A percentile compares a stretch with the other conserved stretches of the same genome.
phyloP scores from a whole-genome alignment of 169 alveolate genomes.

The Hammondia hammondi region DNA sequence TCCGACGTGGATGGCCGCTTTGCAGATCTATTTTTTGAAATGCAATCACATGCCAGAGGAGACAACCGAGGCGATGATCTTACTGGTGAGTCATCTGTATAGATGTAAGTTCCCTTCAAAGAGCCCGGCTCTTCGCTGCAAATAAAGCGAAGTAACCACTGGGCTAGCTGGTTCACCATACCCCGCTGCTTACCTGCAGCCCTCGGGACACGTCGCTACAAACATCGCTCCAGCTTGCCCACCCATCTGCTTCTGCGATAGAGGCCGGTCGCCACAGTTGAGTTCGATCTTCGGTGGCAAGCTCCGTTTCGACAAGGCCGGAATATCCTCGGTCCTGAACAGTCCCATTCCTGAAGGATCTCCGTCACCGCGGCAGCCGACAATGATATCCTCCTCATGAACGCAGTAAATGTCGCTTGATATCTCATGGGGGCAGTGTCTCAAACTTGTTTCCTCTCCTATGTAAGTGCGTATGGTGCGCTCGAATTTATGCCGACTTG shows the following conservation, averaged over 20 bases:
- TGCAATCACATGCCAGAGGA: constrained; percentile 32
- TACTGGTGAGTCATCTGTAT: constrained; percentile 87
- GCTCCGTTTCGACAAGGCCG: constrained; percentile 3
- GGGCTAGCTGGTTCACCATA: background rate
- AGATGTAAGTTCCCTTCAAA: constrained; percentile 86
- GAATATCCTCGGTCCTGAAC: constrained; percentile 50
- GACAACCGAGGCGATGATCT: constrained; percentile 34
- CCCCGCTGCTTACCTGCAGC: constrained; percentile 49
- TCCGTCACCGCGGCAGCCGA: constrained; percentile 79
- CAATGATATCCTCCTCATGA: constrained; percentile 78
- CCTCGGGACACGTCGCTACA: constrained; percentile 52
- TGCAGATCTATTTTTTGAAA: constrained; percentile 80
- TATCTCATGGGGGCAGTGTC: constrained; percentile 78
- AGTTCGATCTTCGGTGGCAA: constrained; percentile 16
- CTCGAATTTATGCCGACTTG: background rate
- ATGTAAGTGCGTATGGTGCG: background rate
- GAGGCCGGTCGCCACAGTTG: constrained; percentile 37
- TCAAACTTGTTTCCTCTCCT: constrained; percentile 60
- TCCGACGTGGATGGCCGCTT: constrained; percentile 93
- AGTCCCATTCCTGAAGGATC: constrained; percentile 80
- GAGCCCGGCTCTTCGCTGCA: constrained; percentile 52
- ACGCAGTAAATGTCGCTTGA: constrained; percentile 79
- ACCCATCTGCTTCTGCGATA: background rate
- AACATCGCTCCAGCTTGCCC: constrained; percentile 63
- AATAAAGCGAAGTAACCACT: background rate